Evolutionary conservation across 2,329 filamentous ascomycete species (phyloP).

Genomic region (Ascochyta pisi): DNA sequence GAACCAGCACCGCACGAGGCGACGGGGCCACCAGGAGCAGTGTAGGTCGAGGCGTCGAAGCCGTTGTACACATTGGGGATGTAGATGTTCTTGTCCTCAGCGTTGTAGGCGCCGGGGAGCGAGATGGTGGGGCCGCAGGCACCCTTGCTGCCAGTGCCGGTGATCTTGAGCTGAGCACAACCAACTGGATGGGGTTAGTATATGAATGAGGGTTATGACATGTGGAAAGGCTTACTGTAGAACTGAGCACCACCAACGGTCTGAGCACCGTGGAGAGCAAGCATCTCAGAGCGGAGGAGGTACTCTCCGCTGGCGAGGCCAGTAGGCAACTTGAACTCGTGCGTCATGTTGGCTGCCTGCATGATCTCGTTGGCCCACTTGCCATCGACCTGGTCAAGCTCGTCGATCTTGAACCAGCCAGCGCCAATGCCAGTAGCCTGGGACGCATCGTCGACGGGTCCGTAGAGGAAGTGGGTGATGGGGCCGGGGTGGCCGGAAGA

Average conservation of each 20-base stretch:
- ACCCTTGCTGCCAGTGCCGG: constrained; percentile 45
- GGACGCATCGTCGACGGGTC: constrained; percentile 62
- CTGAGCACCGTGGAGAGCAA: constrained; percentile 53
- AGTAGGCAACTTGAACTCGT: constrained; percentile 49
- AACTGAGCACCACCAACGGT: constrained; percentile 51
- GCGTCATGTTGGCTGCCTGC: constrained; percentile 47
- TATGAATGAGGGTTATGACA: neutral
- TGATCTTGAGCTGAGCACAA: constrained; percentile 56
- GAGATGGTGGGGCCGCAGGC: constrained; percentile 48
- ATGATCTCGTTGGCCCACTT: constrained; percentile 48
- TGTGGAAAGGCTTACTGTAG: constrained; percentile 48
- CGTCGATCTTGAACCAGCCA: constrained; percentile 50
- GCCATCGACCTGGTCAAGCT: constrained; percentile 35
- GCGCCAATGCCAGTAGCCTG: constrained; percentile 40
- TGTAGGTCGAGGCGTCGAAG: constrained; percentile 39
- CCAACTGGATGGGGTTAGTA: constrained; percentile 6
- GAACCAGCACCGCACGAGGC: constrained; percentile 36
- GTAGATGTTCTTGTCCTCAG: constrained; percentile 43
- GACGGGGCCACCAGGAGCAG: constrained; percentile 39
- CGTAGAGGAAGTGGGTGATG: constrained; percentile 46
- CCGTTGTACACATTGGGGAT: constrained; percentile 48
- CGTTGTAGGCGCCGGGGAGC: constrained; percentile 51
- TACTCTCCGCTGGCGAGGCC: constrained; percentile 50
- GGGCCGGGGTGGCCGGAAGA: constrained; percentile 44
- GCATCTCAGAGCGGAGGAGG: constrained; percentile 55